A percentile compares a stretch with the other conserved stretches of the same genome.
Conservation (phyloP, 306 rosid species). For the Alnus glutinosa region DNA sequence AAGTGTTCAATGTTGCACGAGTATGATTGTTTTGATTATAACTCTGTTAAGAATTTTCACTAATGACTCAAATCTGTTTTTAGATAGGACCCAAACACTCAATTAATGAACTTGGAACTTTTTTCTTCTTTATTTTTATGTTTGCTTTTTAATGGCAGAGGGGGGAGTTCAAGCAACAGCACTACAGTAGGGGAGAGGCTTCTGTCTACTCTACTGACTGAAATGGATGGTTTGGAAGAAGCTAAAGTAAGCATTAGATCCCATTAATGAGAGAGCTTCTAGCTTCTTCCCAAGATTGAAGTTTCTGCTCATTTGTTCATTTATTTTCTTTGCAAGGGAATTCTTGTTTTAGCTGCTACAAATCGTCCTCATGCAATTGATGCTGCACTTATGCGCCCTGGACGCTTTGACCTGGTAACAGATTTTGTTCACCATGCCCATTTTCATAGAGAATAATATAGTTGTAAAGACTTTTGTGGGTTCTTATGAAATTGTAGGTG, state of each 20-base stretch:
- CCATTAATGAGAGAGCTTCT: background rate
- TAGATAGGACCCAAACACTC: background rate
- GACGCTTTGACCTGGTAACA: constrained; percentile 83
- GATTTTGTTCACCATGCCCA: background rate
- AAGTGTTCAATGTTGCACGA: background rate
- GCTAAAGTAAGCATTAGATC: constrained; percentile 58
- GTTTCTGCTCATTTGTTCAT: constrained; percentile 2
- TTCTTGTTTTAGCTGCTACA: constrained; percentile 93
- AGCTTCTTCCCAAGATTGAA: background rate
- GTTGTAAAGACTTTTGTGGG: constrained; percentile 9
- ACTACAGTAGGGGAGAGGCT: constrained; percentile 79
- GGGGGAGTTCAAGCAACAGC: constrained; percentile 72
- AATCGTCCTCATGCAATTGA: constrained; percentile 92
- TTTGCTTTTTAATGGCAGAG: constrained; percentile 48
- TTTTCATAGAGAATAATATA: background rate
- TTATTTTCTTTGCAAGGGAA: constrained; percentile 54
- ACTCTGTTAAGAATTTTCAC: background rate
- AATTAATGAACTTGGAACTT: background rate
- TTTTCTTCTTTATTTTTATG: constrained; percentile 13
- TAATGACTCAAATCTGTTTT: background rate
- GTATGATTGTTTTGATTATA: background rate
- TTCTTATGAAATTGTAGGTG: constrained; percentile 48
- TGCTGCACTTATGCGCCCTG: constrained; percentile 92
- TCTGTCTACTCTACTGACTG: constrained; percentile 85
- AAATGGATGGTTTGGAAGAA: constrained; percentile 96